phyloP scores from a whole-genome alignment of 2,329 filamentous ascomycete genomes.

The Mycosphaerelloides madeirae region DNA sequence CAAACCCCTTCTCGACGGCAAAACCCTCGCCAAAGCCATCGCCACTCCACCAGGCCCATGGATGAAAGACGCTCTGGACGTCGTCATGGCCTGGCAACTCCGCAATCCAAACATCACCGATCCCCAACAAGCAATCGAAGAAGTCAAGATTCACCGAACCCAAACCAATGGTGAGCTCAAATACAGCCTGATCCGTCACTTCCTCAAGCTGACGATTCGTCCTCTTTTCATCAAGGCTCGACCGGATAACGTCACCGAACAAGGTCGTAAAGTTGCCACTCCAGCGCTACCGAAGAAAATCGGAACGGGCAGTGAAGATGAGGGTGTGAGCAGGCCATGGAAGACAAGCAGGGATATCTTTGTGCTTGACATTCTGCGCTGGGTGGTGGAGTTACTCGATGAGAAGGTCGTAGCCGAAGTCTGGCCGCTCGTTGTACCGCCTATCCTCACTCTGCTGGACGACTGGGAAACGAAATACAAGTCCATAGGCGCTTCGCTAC shows the following conservation, averaged over 20 bases:
- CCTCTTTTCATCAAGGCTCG: slow-evolving; percentile 60
- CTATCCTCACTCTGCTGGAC: slow-evolving; percentile 64
- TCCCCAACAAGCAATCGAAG: slow-evolving; percentile 42
- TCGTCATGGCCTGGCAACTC: slow-evolving; percentile 84
- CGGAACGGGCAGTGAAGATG: slow-evolving; percentile 34
- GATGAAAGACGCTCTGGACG: slow-evolving; percentile 73
- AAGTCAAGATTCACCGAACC: slow-evolving; percentile 34
- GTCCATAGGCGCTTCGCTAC: slow-evolving; percentile 51
- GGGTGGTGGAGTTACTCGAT: slow-evolving; percentile 53
- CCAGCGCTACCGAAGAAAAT: slow-evolving; percentile 37
- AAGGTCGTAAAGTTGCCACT: slow-evolving; percentile 52
- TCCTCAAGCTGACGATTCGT: slow-evolving; percentile 61
- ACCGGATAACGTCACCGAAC: slow-evolving; percentile 51
- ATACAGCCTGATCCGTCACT: slow-evolving; percentile 45
- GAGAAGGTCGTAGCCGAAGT: slow-evolving; percentile 49
- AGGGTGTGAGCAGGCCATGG: slow-evolving; percentile 54
- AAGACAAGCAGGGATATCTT: slow-evolving; percentile 49
- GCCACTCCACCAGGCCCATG: slow-evolving; percentile 69
- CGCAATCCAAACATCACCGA: slow-evolving; percentile 66
- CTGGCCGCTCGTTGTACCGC: slow-evolving; percentile 67
- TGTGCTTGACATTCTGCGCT: slow-evolving; percentile 55
- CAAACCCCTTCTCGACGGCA: slow-evolving; percentile 64
- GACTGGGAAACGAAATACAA: slow-evolving; percentile 54
- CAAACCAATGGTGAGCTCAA: slow-evolving; percentile 46
- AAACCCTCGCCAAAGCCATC: slow-evolving; percentile 63